Base-by-base conservation (phyloP, 2,329 filamentous ascomycete species). In the Colletotrichum eremochloae region DNA sequence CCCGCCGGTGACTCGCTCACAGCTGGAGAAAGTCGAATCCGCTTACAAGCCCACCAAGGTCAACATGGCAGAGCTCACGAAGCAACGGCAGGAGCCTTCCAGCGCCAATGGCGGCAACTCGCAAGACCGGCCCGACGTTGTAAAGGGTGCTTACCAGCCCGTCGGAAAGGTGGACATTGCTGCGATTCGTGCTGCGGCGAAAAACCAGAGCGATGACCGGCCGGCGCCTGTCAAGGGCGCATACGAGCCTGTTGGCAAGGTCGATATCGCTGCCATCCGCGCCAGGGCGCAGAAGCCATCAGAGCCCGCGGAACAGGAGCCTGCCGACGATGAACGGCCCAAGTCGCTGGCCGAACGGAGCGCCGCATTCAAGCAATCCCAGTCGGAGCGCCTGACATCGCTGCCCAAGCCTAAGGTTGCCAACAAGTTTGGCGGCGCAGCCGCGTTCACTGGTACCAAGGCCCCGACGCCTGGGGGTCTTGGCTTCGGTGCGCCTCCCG, bases 161-260 rank as follows among this genome's bases (percentile, higher is more conserved):
- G 86, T 99, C 77, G 96, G 96, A 68, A 98, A 98, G 84, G 93
- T 99, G n/a, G 95, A 99, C 79, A 98, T 99, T 82, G 93, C 93
- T 33, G 95, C 94, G 48, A 93, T 99, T 76, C 91, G 96, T 74
- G 91, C 87, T 80, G 94, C 88, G 85, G 95, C 83, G 79, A 91
- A 86, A 85, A 91, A 86, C 77, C 86, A 81, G 82, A 88, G 88
- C 57, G 94, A 98, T 78, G 93, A 97, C 76, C 88, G 95, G 67
- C 96, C 96, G 4, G 89, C 92, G 1, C 89, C 91, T 6, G 94
- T 98, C 29, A 98, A 97, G 83, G 96, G 96, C 53, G 90, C 95
- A 33, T 99, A 99, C 79, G 93, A 98, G 81, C 96, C 96, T 2
- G 87, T 98, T 29, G 96, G 96, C 58, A 98, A 98, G 84, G 96